Evolutionary conservation across 345 rosid species (phyloP), one percentile per base, ranked within the genome.

Genomic region (Populus alba): DNA sequence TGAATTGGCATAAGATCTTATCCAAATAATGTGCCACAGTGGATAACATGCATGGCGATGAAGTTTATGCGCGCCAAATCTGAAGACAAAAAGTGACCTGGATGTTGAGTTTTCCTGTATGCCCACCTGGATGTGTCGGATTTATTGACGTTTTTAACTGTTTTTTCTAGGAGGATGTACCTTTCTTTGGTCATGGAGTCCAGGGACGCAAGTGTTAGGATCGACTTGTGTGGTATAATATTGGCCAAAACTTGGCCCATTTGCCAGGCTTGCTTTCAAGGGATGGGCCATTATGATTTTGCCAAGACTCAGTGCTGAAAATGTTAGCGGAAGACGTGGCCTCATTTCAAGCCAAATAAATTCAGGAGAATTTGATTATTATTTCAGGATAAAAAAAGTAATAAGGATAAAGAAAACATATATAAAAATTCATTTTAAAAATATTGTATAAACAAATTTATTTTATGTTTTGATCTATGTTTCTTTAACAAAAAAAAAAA

Each of bases 61-160:
- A 47, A 11, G 35, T 63, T 25, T 7, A 3, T 27, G 67, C 13
- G 33, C 5, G 1, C 33, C 15, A 68, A 74, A 68, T 74, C 63
- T 9, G 11, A 57, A 18, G 53, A 76, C 78, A 49, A 20, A 29
- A 13, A 41, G 74, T 55, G 77, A 75, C 80, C 69, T 45, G 79
- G 79, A 47, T 37, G 25, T 69, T 55, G 41, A 72, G 71, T 75
- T 78, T 80, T 73, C 20, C 37, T 55, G 74, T 66, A 49, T 39
- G 51, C 76, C 83, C 83, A 81, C 74, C 68, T 76, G 79, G 79
- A 25, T 4, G 18, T 79, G 82, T 78, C 81, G 76, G 82, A 63
- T 72, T 61, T 43, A 23, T 69, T 25, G 72, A 22, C 45, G 29
- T n/a, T 8, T 31, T 11, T 11, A 8, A 25, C 8, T 41, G 51